Percentiles rank a stretch among this genome's conserved stretches.
Evolutionary conservation across 2,329 filamentous ascomycete species (phyloP).

Genomic region (Hypoxylon sp.): DNA sequence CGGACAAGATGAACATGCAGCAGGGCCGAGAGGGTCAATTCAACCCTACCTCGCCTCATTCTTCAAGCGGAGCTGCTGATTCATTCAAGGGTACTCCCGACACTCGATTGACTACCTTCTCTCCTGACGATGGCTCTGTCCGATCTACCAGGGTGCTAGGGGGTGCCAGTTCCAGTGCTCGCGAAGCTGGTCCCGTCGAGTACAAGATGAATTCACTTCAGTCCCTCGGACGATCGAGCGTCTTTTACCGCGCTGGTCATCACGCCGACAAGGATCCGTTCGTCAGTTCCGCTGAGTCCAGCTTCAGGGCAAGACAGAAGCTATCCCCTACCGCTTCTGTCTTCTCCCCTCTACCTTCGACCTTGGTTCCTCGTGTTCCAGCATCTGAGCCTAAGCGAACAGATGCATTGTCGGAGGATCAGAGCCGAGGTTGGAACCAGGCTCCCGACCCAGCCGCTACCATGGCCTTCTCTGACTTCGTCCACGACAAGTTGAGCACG

Average conservation of each 20-base stretch:
- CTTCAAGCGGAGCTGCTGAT: conserved; percentile 66
- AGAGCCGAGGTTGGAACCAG: conserved; percentile 23
- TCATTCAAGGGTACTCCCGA: conserved; percentile 76
- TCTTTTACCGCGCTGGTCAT: conserved; percentile 45
- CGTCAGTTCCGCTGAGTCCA: conserved; percentile 57
- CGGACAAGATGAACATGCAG: conserved; percentile 56
- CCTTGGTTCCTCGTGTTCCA: conserved; percentile 29
- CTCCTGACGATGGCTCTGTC: conserved; percentile 69
- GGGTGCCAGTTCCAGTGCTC: conserved; percentile 52
- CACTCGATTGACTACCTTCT: conserved; percentile 75
- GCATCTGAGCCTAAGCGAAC: conserved; percentile 41
- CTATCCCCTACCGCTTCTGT: conserved; percentile 75
- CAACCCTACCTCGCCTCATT: conserved; percentile 66
- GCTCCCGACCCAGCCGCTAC: conserved; percentile 13
- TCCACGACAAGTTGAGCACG: conserved; percentile 61
- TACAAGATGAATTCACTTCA: conserved; percentile 48
- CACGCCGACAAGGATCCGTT: conserved; percentile 68
- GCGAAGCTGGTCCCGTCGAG: conserved; percentile 51
- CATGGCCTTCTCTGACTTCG: conserved; percentile 44
- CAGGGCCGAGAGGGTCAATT: conserved; percentile 60
- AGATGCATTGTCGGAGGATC: conserved; percentile 37
- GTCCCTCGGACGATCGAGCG: conserved; percentile 45
- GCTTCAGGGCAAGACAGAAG: conserved; percentile 59
- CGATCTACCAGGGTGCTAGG: conserved; percentile 60
- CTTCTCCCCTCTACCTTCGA: conserved; percentile 68